phyloP scores from a whole-genome alignment of 768 basidiomycete genomes.

The Lactifluus subvellereus region DNA sequence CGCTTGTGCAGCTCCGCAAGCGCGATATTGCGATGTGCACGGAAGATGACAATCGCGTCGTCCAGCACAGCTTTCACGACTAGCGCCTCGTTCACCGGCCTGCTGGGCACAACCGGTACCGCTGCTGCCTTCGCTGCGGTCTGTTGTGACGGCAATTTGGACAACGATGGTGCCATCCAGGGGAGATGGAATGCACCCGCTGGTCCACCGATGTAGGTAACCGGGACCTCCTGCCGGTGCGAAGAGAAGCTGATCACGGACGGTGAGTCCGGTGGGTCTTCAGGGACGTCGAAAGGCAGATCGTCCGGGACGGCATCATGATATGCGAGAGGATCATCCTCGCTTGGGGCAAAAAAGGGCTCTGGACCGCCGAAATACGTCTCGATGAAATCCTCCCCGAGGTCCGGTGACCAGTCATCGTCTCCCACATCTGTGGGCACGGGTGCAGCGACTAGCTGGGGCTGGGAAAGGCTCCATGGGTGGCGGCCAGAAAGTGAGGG shows the following conservation, averaged over 20 bases:
- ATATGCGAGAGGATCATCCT: not conserved
- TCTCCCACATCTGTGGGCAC: conserved; percentile 24
- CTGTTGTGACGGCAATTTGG: conserved; percentile 15
- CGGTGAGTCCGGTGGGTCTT: not conserved
- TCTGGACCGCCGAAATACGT: conserved; percentile 38
- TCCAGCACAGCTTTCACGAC: conserved; percentile 62
- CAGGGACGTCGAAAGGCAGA: not conserved
- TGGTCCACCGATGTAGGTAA: not conserved
- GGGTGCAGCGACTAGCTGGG: conserved; percentile 21
- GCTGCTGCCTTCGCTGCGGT: conserved; percentile 7
- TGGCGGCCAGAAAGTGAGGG: conserved; percentile 1
- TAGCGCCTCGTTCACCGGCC: conserved; percentile 29
- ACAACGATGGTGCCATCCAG: not conserved
- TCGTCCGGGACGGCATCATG: not conserved
- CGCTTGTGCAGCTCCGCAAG: conserved; percentile 50
- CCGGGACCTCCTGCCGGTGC: not conserved
- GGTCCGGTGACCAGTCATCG: conserved; percentile 26
- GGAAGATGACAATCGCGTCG: conserved; percentile 57
- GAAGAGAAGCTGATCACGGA: not conserved
- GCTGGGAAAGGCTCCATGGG: conserved; percentile 17
- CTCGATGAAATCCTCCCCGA: conserved; percentile 36
- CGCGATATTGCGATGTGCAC: conserved; percentile 42
- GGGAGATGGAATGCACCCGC: not conserved
- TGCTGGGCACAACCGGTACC: conserved; percentile 2
- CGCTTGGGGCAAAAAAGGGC: not conserved